Evolutionary conservation across 306 rosid genomes (phyloP), one percentile per base, ranked within the genome.

Genomic region (Biancaea sappan): DNA sequence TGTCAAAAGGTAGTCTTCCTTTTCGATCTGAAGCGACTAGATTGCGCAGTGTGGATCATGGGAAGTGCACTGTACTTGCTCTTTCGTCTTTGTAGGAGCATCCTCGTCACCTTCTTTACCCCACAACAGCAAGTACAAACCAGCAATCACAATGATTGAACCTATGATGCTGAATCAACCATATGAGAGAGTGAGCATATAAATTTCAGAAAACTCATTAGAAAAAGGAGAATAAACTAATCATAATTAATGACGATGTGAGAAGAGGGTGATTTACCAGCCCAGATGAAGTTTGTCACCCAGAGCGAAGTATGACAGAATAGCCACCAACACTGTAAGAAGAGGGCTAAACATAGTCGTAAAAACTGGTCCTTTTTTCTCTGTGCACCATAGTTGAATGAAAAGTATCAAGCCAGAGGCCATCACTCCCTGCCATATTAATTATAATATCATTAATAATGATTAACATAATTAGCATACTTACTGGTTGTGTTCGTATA

Each of bases 281-380:
- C 98, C 96, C 59, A 82, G 41, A 74, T 84, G 62, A 50, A 94
- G 96, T 77, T 71, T 90, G 64, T 94, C 95, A 6, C 92, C 96
- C 2, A 91, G 26, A 74, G 88, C 86, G 26, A 90, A 94, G 86
- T 88, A 90, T 29, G 96, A 87, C 10, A 94, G 62, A 63, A 83
- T 8, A 7, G 93, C 88, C 32, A 86, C 95, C 21, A 91, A 34
- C 35, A 94, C 73, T 1, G 96, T 75, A 40, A 64, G 47, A 70
- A 91, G 85, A 11, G 97, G 96, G 76, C 77, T 87, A 71, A 90
- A 84, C 88, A 94, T 65, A 3, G 96, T 90, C 52, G 90, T 93
- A 73, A 90, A 94, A 70, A 94, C 97, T 12, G 98, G 97, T 3
- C 98, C 96, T 69, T 79, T 88, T 71, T 84, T 62, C 72, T 84